Evolutionary conservation across 768 basidiomycete genomes (phyloP).

Genomic region (Tylopilus intermedius): DNA sequence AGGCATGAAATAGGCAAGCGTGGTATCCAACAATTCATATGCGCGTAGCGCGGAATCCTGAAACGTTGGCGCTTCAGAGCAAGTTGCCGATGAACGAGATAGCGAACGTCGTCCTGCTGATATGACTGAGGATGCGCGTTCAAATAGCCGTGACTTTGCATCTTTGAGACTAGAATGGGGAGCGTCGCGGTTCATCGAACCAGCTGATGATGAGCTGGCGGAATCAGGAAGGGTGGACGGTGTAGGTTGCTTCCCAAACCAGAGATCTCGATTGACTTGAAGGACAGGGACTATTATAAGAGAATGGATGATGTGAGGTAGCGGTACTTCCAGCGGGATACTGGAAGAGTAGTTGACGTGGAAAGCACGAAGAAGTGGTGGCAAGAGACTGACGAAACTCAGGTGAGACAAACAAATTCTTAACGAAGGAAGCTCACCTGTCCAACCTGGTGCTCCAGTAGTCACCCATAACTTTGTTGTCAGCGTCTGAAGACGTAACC

Average conservation of each 20-base stretch:
- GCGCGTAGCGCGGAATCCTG: conserved; percentile 58
- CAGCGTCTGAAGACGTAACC: conserved; percentile 12
- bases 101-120: conserved; percentile 28
- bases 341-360: conserved; percentile 56
- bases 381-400: conserved; percentile 44
- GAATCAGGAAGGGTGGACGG: conserved; percentile 34
- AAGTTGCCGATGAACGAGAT: conserved; percentile 43
- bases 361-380: conserved; percentile 68
- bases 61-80: conserved; percentile 25
- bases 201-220: conserved; percentile 30
- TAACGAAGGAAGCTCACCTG: conserved; percentile 41
- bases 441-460: conserved; percentile 73
- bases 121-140: conserved; percentile 26
- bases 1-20: conserved; percentile 60
- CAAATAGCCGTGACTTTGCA: conserved; percentile 20
- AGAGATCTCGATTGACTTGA: conserved; percentile 48
- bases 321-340: conserved; percentile 62
- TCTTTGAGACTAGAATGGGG: conserved; percentile 15
- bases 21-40: conserved; percentile 62
- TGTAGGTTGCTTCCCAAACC: conserved; percentile 52
- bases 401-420: background rate
- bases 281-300: conserved; percentile 75
- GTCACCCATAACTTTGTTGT: conserved; percentile 60
- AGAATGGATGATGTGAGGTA: conserved; percentile 78
- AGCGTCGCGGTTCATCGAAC: conserved; percentile 10